Evolutionary conservation across 164 flowering plant species (phyloP).

Genomic region (Aristolochia californica): DNA sequence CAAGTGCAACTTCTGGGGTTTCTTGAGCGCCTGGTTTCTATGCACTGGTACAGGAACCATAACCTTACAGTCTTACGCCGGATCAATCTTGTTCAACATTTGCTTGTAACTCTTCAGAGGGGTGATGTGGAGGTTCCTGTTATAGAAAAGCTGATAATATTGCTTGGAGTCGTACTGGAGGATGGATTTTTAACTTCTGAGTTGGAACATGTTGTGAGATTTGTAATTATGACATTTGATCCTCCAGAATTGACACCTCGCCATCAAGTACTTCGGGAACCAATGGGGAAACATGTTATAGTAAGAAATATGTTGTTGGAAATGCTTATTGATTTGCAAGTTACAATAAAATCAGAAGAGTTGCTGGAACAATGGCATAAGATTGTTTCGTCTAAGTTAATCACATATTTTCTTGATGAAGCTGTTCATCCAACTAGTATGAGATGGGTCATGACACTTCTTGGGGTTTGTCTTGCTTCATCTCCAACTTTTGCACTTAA

Average conservation of each 20-base stretch:
- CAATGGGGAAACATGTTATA: conserved; percentile 98
- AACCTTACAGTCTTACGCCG: conserved; percentile 83
- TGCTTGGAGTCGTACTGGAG: conserved; percentile 91
- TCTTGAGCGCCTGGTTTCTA: conserved; percentile 93
- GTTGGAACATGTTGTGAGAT: conserved; percentile 85
- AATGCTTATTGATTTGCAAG: conserved; percentile 95
- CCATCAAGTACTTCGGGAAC: conserved; percentile 55
- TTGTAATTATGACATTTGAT: conserved; percentile 97
- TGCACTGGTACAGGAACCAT: conserved; percentile 99
- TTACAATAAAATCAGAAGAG: conserved; percentile 81
- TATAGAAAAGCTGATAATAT: conserved; percentile 79
- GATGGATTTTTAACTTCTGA: conserved; percentile 94
- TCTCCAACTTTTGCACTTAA: conserved; percentile 87
- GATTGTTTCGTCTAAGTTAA: conserved; percentile 84
- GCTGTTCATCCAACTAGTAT: conserved; percentile 98
- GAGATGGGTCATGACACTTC: conserved; percentile 99
- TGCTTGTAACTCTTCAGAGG: conserved; percentile 88
- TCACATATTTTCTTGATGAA: conserved; percentile 95
- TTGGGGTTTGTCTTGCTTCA: conserved; percentile 90
- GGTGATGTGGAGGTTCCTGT: conserved; percentile 99
- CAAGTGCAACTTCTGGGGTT: conserved; percentile 88
- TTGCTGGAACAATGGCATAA: conserved; percentile 98
- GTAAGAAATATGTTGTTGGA: conserved; percentile 95
- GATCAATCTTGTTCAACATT: conserved; percentile 93
- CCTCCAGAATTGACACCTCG: conserved; percentile 65